Evolutionary conservation across 768 basidiomycete genomes (phyloP).

Genomic region (Hericium alpestre): DNA sequence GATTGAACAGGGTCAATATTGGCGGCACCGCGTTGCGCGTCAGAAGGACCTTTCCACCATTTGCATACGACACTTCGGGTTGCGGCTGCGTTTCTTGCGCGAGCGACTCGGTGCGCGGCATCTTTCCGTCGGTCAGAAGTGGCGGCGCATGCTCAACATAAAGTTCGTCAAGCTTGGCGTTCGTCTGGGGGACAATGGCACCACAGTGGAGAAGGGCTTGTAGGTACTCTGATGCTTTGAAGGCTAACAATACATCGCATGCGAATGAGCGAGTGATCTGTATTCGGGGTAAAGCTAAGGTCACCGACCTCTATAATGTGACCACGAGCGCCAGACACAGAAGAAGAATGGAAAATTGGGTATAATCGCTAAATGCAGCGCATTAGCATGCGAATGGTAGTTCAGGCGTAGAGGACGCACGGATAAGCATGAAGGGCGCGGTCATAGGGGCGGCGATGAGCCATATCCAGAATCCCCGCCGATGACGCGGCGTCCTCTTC

Average conservation of each 20-base stretch:
- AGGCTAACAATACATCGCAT: conserved; percentile 32
- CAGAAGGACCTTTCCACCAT: conserved; percentile 30
- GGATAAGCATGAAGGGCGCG: conserved; percentile 66
- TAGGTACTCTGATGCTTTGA: conserved; percentile 60
- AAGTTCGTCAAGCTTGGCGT: conserved; percentile 43
- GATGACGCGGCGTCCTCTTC: conserved; percentile 51
- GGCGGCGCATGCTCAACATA: conserved; percentile 30
- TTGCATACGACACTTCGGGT: background rate
- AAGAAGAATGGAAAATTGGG: conserved; percentile 83
- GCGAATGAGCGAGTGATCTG: background rate
- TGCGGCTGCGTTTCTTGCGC: background rate
- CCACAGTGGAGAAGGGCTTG: conserved; percentile 45
- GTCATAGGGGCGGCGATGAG: conserved; percentile 59
- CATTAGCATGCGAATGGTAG: background rate
- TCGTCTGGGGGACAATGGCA: conserved; percentile 46
- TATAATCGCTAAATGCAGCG: conserved; percentile 45
- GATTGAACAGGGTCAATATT: conserved; percentile 35
- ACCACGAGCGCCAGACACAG: conserved; percentile 78
- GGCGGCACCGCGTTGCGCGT: conserved; percentile 41
- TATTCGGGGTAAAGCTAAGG: background rate
- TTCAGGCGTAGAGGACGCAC: conserved; percentile 30
- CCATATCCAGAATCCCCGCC: conserved; percentile 57
- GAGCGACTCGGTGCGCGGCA: conserved; percentile 4
- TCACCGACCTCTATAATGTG: conserved; percentile 60
- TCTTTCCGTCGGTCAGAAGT: background rate